phyloP scores from a whole-genome alignment of 805 yeast species.

The Starmerella vitae region DNA sequence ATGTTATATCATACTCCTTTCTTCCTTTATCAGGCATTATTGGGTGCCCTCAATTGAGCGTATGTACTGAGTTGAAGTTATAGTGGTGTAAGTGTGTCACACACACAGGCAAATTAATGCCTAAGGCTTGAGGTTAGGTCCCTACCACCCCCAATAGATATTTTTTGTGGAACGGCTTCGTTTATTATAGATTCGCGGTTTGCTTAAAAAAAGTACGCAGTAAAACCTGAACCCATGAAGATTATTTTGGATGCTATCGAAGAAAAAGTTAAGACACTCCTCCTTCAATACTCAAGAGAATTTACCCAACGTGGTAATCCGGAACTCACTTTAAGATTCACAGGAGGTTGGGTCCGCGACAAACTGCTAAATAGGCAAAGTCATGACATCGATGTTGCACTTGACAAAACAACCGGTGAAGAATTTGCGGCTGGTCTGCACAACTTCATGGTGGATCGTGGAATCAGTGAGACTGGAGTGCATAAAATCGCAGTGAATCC shows the following conservation, averaged over 20 bases:
- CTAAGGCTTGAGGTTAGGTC: too few relatives aligned
- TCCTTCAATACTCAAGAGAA: slow-evolving; percentile 25
- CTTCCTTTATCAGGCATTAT: too few relatives aligned
- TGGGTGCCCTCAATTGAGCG: too few relatives aligned
- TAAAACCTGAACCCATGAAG: too few relatives aligned
- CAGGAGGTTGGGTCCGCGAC: slow-evolving; percentile 99
- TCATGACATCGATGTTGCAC: slow-evolving; percentile 85
- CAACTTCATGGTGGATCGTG: slow-evolving; percentile 30
- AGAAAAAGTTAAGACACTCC: slow-evolving; percentile 22
- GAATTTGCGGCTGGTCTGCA: slow-evolving; percentile 61
- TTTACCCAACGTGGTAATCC: slow-evolving; percentile 17
- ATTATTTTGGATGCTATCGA: slow-evolving; percentile 25
- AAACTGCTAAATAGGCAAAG: slow-evolving; percentile 68
- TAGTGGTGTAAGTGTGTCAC: too few relatives aligned
- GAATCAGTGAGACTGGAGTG: slow-evolving; percentile 29
- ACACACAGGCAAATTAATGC: too few relatives aligned
- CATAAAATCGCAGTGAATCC: slow-evolving; percentile 88
- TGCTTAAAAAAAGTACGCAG: too few relatives aligned
- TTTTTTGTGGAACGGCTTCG: too few relatives aligned
- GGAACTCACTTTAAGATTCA: slow-evolving; percentile 51
- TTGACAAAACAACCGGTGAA: slow-evolving; percentile 73
- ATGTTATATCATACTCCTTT: too few relatives aligned
- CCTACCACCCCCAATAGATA: too few relatives aligned
- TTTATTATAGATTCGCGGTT: too few relatives aligned
- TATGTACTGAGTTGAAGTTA: too few relatives aligned